phyloP scores from a whole-genome alignment of 2,329 filamentous ascomycete species.

The Zymoseptoria crescenta region DNA sequence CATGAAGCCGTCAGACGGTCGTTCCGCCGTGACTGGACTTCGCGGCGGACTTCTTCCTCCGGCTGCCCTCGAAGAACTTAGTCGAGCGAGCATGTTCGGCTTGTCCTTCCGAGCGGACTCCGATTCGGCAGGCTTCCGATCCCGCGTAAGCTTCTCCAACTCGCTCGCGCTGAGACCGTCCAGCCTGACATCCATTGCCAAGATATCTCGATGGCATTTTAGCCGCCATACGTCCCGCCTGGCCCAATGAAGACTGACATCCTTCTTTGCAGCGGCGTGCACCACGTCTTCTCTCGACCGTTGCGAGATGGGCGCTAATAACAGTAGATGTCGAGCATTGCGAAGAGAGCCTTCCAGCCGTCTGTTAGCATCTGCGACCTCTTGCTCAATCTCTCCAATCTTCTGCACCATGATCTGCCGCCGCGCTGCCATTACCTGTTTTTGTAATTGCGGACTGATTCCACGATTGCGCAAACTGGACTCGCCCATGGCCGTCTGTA shows the following conservation, averaged over 20 bases:
- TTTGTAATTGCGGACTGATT: constrained; percentile 60
- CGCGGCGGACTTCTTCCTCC: constrained; percentile 19
- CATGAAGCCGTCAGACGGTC: constrained; percentile 30
- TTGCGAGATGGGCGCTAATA: constrained; percentile 83
- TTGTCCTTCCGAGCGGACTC: constrained; percentile 21
- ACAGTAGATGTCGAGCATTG: constrained; percentile 82
- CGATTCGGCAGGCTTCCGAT: constrained; percentile 6
- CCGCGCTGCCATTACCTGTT: constrained; percentile 76
- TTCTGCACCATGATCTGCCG: constrained; percentile 75
- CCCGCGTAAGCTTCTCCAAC: constrained; percentile 13
- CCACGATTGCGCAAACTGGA: constrained; percentile 53
- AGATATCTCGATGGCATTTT: constrained; percentile 82
- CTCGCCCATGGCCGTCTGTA: constrained; percentile 65
- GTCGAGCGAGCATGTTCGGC: constrained; percentile 18
- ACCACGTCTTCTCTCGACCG: constrained; percentile 81
- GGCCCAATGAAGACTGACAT: constrained; percentile 88
- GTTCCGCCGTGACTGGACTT: constrained; percentile 19
- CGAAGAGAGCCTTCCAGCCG: constrained; percentile 75
- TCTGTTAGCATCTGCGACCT: constrained; percentile 62
- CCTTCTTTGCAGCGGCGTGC: constrained; percentile 73
- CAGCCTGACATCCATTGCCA: constrained; percentile 77
- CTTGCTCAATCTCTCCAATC: constrained; percentile 75
- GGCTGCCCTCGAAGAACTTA: constrained; percentile 10
- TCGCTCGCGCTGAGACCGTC: constrained; percentile 42
- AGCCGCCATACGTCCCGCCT: constrained; percentile 87